Conservation (phyloP, 441 rosid genomes). For the Rhodomyrtus psidioides region DNA sequence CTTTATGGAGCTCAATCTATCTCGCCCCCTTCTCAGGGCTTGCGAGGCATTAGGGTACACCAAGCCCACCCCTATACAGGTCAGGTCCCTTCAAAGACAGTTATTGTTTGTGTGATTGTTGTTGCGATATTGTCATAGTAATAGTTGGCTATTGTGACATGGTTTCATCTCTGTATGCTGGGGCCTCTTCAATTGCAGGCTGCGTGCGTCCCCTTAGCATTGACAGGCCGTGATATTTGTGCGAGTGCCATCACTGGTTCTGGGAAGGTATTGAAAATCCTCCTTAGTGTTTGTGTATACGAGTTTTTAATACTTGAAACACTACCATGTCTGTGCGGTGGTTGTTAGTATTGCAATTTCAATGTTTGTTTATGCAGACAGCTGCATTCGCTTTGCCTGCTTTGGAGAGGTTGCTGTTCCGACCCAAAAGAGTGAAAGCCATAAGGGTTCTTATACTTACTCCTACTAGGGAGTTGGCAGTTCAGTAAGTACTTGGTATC, state of each 20-base stretch:
- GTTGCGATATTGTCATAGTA: background rate
- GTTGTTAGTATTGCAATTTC: background rate
- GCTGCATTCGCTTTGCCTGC: conserved; percentile 90
- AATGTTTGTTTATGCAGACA: conserved; percentile 33
- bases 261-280: conserved; percentile 55
- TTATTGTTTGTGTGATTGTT: background rate
- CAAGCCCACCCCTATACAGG: conserved; percentile 73
- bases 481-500: conserved; percentile 48
- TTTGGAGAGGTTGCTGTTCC: conserved; percentile 74
- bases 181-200: conserved; percentile 35
- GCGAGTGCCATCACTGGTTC: conserved; percentile 98
- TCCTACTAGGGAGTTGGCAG: conserved; percentile 90
- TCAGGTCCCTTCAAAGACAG: conserved; percentile 38
- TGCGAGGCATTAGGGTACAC: conserved; percentile 82
- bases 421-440: conserved; percentile 78
- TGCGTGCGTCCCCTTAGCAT: conserved; percentile 81
- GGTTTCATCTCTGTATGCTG: background rate
- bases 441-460: conserved; percentile 88
- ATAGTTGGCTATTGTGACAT: background rate
- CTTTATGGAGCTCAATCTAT: conserved; percentile 82
- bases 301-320: background rate
- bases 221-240: conserved; percentile 89
- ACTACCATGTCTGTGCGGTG: background rate
- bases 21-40: conserved; percentile 89
- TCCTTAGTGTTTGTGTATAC: background rate